These are phyloP conservation scores for Yamadazyma jaroonii DNA, from an alignment of 1,139 yeast genomes.

Conservation along the genomic window DNA sequence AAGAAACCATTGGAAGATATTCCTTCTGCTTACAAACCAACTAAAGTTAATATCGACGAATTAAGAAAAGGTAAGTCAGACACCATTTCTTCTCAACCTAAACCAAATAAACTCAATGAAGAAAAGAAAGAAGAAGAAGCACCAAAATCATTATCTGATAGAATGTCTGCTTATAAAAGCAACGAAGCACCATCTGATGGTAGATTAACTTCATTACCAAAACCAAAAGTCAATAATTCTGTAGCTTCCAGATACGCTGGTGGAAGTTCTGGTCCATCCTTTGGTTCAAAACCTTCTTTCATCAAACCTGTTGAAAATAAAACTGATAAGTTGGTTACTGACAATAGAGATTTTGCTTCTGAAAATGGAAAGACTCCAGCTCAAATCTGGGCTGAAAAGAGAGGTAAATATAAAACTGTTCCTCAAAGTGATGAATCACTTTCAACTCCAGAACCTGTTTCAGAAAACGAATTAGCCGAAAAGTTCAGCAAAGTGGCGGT, in stretches of 20 bases:
- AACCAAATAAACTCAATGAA: constrained; percentile 14
- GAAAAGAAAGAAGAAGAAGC: constrained; percentile 24
- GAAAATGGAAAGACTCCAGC: constrained; percentile 89
- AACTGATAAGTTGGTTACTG: constrained; percentile 55
- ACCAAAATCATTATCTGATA: constrained; percentile 43
- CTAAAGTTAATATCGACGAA: constrained; percentile 45
- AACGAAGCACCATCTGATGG: constrained; percentile 36
- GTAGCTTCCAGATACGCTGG: constrained; percentile 52
- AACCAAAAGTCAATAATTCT: constrained; percentile 54
- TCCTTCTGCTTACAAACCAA: constrained; percentile 70
- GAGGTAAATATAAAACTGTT: constrained; percentile 58
- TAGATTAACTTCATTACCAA: constrained; percentile 61
- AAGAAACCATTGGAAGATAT: constrained; percentile 58
- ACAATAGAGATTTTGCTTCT: constrained; percentile 69
- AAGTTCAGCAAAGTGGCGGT: constrained; percentile 17
- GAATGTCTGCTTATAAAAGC: constrained; percentile 33
- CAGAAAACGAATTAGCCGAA: constrained; percentile 15
- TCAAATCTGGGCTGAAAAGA: constrained; percentile 92
- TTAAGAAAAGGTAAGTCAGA: constrained; percentile 48
- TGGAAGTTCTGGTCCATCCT: constrained; percentile 30
- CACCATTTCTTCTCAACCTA: constrained; percentile 44
- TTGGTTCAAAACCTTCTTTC: constrained; percentile 54
- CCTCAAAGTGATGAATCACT: constrained; percentile 22
- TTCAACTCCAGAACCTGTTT: constrained; percentile 2
- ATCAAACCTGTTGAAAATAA: constrained; percentile 25